Base-by-base conservation (phyloP, 495 filamentous ascomycete species). In the Hypoxylon lenormandii region DNA sequence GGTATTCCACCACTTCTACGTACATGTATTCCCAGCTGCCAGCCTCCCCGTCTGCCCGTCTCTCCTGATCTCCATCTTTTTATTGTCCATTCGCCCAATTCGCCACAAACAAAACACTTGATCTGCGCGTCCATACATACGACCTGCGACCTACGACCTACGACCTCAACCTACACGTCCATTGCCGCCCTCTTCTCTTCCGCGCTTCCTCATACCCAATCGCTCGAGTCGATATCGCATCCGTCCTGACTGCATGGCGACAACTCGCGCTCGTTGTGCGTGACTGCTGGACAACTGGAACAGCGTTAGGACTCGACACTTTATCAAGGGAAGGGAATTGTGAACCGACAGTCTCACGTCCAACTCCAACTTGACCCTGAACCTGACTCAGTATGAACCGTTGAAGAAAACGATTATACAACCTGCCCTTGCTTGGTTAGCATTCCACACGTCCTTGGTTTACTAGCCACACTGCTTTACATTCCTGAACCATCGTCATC, bases 391-490 rank as follows among this genome's bases (percentile, higher is more conserved):
- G 64, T 36, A 64, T 67, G 64, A 72, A 62, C 37, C 55, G 66
- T 60, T 76, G 61, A 76, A 76, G 74, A 76, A 76, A 72, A 54
- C 42, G 42, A 43, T 59, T 48, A n/a, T n/a, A 53, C 43, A 33
- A 8, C 37, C 50, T 53, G 69, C 74, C 74, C 74, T 74, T 76
- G 55, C 72, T 68, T 76, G 61, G 54, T 37, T 69, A 45, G 62
- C 72, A 76, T 76, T 76, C 72, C 72, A 70, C 37, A 68, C 70
- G 62, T 64, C 57, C 47, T 64, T 45, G 60, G 54, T 59, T 63
- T 48, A 70, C 64, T 72, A 64, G 49, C 48, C 45, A 54, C 55
- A 49, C 65, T 60, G 33, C 72, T 36, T 56, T 64, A 57, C 72
- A 76, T 72, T 72, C 72, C 74, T 72, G 33, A 42, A 46, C 2